phyloP scores from a whole-genome alignment of 2,329 filamentous ascomycete species.

The Geosmithia morbida region DNA sequence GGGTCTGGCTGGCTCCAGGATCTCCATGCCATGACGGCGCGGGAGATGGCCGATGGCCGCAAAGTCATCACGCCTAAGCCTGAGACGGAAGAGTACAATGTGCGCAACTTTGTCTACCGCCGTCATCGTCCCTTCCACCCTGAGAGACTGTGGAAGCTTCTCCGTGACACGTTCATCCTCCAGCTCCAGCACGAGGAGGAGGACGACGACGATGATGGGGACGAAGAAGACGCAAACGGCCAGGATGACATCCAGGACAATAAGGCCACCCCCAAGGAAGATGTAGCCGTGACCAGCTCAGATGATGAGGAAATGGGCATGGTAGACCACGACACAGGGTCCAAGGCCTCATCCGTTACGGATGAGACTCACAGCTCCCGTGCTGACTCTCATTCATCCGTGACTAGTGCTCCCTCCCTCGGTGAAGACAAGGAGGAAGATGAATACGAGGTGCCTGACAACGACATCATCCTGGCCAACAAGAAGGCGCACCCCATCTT shows the following conservation, averaged over 20 bases:
- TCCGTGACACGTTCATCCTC: constrained; percentile 35
- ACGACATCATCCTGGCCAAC: constrained; percentile 33
- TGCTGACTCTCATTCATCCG: not conserved
- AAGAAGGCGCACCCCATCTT: constrained; percentile 40
- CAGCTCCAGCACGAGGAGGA: constrained; percentile 27
- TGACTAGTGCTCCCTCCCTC: not conserved
- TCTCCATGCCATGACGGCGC: constrained; percentile 51
- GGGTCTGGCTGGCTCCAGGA: constrained; percentile 59
- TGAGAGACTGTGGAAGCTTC: constrained; percentile 24
- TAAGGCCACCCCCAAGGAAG: no score
- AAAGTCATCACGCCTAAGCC: constrained; percentile 50
- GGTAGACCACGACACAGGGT: constrained; percentile 7
- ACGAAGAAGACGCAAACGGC: constrained; percentile 7
- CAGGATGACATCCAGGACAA: no score
- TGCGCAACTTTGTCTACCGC: constrained; percentile 56
- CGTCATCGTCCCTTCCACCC: constrained; percentile 41
- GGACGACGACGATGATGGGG: constrained; percentile 16
- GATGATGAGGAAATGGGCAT: constrained; percentile 1
- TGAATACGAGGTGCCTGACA: constrained; percentile 17
- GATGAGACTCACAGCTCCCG: not conserved
- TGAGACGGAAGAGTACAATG: constrained; percentile 60
- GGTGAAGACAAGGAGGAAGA: constrained; percentile 8
- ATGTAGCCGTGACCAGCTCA: no score
- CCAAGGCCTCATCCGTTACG: constrained; percentile 8
- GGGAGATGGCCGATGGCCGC: constrained; percentile 36